Conservation (phyloP, 176 grass and related monocot genomes). For the Rhynchospora pubera region DNA sequence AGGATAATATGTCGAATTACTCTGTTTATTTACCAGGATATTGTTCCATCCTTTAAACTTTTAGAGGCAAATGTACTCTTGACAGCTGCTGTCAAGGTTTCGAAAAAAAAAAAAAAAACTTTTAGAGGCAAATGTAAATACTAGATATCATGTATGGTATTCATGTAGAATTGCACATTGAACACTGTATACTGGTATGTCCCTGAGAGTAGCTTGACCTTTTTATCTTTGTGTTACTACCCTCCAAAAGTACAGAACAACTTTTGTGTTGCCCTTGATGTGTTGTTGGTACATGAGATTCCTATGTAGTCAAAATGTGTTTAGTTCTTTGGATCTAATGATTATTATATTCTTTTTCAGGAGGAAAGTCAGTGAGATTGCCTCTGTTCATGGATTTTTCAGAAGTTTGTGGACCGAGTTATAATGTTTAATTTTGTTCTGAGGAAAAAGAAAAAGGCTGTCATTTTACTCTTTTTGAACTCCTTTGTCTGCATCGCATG, state of each 20-base stretch:
- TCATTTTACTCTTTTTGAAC: conserved; percentile 16
- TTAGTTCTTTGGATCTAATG: not conserved
- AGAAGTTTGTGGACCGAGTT: not conserved
- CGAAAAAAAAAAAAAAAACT: too few species aligned
- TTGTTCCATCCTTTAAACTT: not conserved
- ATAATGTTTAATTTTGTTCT: not conserved
- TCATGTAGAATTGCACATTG: not conserved
- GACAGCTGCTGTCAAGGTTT: too few species aligned
- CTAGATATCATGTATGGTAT: not conserved
- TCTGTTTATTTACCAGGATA: not conserved
- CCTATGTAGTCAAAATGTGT: not conserved
- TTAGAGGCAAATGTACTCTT: not conserved
- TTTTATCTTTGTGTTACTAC: not conserved
- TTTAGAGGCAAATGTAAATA: not conserved
- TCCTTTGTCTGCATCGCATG: not conserved
- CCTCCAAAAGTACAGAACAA: not conserved
- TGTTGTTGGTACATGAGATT: not conserved
- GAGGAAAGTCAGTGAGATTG: conserved; percentile 16
- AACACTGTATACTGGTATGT: not conserved
- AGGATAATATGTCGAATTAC: not conserved
- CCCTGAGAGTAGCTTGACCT: not conserved
- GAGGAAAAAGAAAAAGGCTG: conserved; percentile 20
- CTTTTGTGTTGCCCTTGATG: not conserved
- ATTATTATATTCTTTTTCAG: conserved; percentile 18
- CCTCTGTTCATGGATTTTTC: conserved; percentile 15